Evolutionary conservation across 805 yeast species (phyloP), one percentile per base, ranked within the genome.

Genomic region (Teunomyces panamensis): DNA sequence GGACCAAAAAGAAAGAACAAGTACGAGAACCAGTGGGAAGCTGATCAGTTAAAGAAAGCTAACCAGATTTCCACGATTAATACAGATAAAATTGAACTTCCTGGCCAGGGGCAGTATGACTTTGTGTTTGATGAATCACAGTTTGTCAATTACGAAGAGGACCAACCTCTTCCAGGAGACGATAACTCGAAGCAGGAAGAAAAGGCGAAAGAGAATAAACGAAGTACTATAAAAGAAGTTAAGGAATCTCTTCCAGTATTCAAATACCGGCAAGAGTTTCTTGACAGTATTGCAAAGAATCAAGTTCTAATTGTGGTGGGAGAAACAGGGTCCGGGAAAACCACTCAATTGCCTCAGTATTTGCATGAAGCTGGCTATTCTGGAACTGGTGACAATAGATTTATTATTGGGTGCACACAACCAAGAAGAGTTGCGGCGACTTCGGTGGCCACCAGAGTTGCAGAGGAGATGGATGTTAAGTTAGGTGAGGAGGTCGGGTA

Each of bases 341-440:
- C 97, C 0, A 91, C 97, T 0, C 97, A 91, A 63, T 63, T 91
- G 8, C 97, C 97, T 0, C 97, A 91, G 58, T 91, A 84, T 59
- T 68, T 91, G 9, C 79, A 81, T 49, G 96, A 90, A 57, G 91
- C 86, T 17, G 96, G 96, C 0, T 89, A 83, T 56, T 77, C 90
- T 1, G 63, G 67, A 32, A 79, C 80, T 0, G 71, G 49, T 1
- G 51, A 55, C 3, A 59, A 56, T 1, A 48, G 49, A n/a, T 47
- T 60, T 52, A 81, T 71, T 51, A 75, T 91, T 4, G 96, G 90
- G 1, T 89, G 96, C 57, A 91, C 97, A 0, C 97, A 91, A 64
- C 98, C 98, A 0, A 79, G 98, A 58, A 75, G 98, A 59, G 97
- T 92, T 7, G 98, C 98, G 0, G 98, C 98, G 0, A 86, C 83